Base-by-base conservation (phyloP, 1,139 yeast species). In the Spencermartinsiella ligniputridi region DNA sequence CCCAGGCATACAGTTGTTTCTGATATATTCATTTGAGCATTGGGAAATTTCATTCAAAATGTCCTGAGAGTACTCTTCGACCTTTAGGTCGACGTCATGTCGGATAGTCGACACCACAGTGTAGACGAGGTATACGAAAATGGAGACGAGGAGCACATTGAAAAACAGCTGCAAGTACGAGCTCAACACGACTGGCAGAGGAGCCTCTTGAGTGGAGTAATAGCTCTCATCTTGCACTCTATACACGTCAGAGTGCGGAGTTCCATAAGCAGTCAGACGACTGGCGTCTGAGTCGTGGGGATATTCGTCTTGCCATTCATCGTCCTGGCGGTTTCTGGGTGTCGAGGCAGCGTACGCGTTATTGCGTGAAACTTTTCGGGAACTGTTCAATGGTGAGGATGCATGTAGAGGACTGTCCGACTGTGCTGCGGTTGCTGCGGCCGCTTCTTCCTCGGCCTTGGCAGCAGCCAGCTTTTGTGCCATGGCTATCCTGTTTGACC, bases 161-260 rank as follows among this genome's bases (percentile, higher is more conserved):
- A 86, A 72, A 1, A 77, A 45, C 4, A 88, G 71, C 61, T 89
- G 97, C 29, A 87, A 66, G 52, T 88, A 83, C 30, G 88, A 66
- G 22, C 89, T 79, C 9, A 87, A 61, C 19, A 84, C 75, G 53
- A 79, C 81, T 0, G 95, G 92, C 2, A 77, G 65, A 41, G 72
- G 50, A 47, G 37, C 36, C 24, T 27, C 36, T 25, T 35, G 20
- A 18, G 39, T 32, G 21, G 36, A 8, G 11, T 37, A 27, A 6
- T 9, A 9, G 15, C 32, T 27, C 13, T 27, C 15, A 8, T 27
- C 32, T 9, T 9, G 25, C 37, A 30, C 9, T 18, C 37, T 6
- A 35, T 8, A 13, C 21, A 17, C n/a, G n/a, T 57, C 42, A 11
- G 61, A 41, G 4, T 57, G 40, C 2, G 40, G 41, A 13, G 46